Evolutionary conservation across 176 grass and related monocot genomes (phyloP), one percentile per base, ranked within the genome.

Genomic region (Zea mays): DNA sequence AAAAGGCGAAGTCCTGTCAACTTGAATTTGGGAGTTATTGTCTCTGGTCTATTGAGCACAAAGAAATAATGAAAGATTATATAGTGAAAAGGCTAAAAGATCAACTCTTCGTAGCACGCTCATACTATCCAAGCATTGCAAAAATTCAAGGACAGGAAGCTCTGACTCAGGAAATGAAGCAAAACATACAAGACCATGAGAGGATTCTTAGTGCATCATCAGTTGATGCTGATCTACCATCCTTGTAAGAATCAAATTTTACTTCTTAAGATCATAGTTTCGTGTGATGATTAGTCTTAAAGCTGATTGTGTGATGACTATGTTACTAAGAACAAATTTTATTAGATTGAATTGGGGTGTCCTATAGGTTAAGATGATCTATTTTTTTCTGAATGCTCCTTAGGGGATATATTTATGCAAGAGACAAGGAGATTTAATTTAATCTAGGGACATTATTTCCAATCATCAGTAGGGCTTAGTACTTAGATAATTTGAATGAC

Each of bases 11-110:
- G 5, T 65, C 82, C 62, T 97, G 94, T 65, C 91, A 97, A 72
- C 80, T 92, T 87, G 84, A 90, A 87, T 94, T 97, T 80, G 94
- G 94, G 40, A 94, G 91, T 71, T 97, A 97, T 88, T 97, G 94
- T 65, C 84, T 97, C 60, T 97, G 94, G 94, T 92, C 94, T 16
- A 80, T 79, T 58, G 91, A 97, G 78, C 86, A 89, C 57, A 92
- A 87, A 90, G 91, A 84, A 88, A 67, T 80, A 61, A 86, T 91
- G 91, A 90, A 84, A 62, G 91, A 93, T 81, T 61, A 62, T 57
- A 49, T 70, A 34, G 85, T 94, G 57, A 90, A 86, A 77, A 90
- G 47, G 70, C 84, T 91, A 63, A 91, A 91, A 76, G 92, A 94
- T 33, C 92, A 94, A 81, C 77, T 94, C 56, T 94, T 94, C 74